Conservation (phyloP, 164 flowering plant species). For the Magnolia officinalis region DNA sequence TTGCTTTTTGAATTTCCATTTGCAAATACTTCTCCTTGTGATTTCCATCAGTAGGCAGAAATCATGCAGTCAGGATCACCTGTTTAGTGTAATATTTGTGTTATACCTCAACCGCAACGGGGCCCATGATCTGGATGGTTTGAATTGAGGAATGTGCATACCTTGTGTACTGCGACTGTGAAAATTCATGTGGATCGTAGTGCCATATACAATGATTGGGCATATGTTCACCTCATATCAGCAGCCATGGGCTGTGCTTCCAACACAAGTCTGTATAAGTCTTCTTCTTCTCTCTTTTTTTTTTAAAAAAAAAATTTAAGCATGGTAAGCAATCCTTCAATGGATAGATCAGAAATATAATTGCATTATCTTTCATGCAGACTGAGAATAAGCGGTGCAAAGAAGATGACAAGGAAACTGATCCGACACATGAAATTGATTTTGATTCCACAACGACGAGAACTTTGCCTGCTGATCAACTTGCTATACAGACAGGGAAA, state of each 20-base stretch:
- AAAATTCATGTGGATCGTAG: too few species aligned
- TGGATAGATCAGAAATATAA: not conserved
- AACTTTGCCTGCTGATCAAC: conserved; percentile 16
- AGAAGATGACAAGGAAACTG: conserved; percentile 18
- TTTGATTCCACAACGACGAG: not conserved
- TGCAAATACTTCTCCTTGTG: too few species aligned
- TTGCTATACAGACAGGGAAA: conserved; percentile 9
- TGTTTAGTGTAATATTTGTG: not conserved
- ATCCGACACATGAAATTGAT: conserved; percentile 10
- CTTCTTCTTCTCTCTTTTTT: too few species aligned
- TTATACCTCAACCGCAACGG: not conserved
- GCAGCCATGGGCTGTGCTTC: not conserved
- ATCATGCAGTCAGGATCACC: not conserved
- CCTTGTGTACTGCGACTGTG: too few species aligned
- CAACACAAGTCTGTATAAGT: not conserved
- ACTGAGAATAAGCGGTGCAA: conserved; percentile 16
- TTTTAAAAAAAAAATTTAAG: too few species aligned
- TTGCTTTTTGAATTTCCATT: too few species aligned
- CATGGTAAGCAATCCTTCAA: not conserved
- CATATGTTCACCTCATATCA: too few species aligned
- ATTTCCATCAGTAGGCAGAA: not conserved
- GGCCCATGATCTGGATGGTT: not conserved
- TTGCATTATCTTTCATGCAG: conserved; percentile 27
- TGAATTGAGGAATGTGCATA: not conserved
- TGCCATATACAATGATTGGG: too few species aligned